These are phyloP conservation scores for Penicillium sclerotigenum DNA, from an alignment of 2,329 filamentous ascomycete genomes.

Conservation along the genomic window DNA sequence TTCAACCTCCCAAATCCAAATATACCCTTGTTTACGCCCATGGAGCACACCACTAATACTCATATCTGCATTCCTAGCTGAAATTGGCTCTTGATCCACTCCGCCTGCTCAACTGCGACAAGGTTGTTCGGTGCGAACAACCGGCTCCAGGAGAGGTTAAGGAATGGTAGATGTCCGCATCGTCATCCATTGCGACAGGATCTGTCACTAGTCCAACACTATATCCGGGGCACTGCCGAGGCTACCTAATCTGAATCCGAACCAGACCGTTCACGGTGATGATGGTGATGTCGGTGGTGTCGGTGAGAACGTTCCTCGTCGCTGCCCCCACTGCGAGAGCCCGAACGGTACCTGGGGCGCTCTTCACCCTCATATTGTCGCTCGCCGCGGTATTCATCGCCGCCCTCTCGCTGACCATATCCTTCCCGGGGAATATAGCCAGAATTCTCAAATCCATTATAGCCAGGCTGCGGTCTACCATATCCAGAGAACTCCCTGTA, in stretches of 20 bases:
- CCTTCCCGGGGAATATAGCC: conserved; percentile 15
- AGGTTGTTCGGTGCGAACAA: conserved; percentile 57
- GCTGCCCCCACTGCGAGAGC: conserved; percentile 21
- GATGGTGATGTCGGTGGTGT: conserved; percentile 11
- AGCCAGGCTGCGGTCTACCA: conserved; percentile 14
- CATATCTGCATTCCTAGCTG: conserved; percentile 41
- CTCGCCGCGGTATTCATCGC: conserved; percentile 22
- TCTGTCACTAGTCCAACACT: background rate
- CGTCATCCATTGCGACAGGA: background rate
- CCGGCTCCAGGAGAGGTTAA: conserved; percentile 50
- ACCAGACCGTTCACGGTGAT: conserved; percentile 20
- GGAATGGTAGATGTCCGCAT: conserved; percentile 39
- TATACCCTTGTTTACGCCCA: background rate
- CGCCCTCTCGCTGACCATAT: conserved; percentile 19
- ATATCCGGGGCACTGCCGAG: background rate
- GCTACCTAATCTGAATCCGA: conserved; percentile 14
- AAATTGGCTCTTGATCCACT: conserved; percentile 65
- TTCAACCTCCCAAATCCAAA: background rate
- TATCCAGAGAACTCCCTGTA: conserved; percentile 24
- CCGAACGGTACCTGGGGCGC: conserved; percentile 20
- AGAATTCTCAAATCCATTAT: conserved; percentile 15
- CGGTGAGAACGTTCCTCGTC: conserved; percentile 18
- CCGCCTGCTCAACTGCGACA: conserved; percentile 64
- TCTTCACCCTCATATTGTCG: conserved; percentile 22
- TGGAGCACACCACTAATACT: conserved; percentile 16